These are phyloP conservation scores for Cryptococcus sp. DNA, from an alignment of 1,284 basidiomycete species.

Conservation along the genomic window DNA sequence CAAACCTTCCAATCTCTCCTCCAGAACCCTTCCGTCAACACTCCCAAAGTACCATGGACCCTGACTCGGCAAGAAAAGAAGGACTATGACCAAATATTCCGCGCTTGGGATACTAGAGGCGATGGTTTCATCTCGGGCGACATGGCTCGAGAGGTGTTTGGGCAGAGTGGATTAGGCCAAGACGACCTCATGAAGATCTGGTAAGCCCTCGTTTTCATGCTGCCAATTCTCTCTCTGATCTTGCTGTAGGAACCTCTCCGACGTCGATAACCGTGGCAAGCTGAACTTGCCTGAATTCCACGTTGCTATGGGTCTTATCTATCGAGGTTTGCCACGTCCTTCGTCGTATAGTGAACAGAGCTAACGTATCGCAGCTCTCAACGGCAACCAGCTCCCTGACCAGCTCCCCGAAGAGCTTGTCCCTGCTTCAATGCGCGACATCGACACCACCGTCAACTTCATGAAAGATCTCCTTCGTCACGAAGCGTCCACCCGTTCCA, in stretches of 20 bases:
- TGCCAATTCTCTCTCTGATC: not conserved
- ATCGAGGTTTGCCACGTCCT: constrained; percentile 70
- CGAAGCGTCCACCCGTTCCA: constrained; percentile 67
- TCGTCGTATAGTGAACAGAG: not conserved
- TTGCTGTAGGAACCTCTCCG: constrained; percentile 74
- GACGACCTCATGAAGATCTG: constrained; percentile 94
- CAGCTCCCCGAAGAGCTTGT: constrained; percentile 84
- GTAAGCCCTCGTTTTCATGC: constrained; percentile 57
- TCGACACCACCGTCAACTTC: constrained; percentile 88
- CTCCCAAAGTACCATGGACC: constrained; percentile 84
- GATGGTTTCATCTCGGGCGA: constrained; percentile 80
- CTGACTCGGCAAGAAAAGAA: constrained; percentile 91
- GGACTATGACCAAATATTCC: constrained; percentile 94
- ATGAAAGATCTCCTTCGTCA: constrained; percentile 87
- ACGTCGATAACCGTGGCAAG: constrained; percentile 87
- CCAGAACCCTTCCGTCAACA: constrained; percentile 67
- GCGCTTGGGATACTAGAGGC: constrained; percentile 85
- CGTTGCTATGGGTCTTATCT: constrained; percentile 98
- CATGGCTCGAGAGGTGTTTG: constrained; percentile 90
- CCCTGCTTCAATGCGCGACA: constrained; percentile 88
- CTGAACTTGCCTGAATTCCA: constrained; percentile 96
- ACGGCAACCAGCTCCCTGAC: constrained; percentile 89
- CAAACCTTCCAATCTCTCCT: constrained; percentile 58
- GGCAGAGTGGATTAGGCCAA: constrained; percentile 84
- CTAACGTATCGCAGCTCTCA: constrained; percentile 64